Base-by-base conservation (phyloP, 2,329 filamentous ascomycete species). In the Colletotrichum lupini region DNA sequence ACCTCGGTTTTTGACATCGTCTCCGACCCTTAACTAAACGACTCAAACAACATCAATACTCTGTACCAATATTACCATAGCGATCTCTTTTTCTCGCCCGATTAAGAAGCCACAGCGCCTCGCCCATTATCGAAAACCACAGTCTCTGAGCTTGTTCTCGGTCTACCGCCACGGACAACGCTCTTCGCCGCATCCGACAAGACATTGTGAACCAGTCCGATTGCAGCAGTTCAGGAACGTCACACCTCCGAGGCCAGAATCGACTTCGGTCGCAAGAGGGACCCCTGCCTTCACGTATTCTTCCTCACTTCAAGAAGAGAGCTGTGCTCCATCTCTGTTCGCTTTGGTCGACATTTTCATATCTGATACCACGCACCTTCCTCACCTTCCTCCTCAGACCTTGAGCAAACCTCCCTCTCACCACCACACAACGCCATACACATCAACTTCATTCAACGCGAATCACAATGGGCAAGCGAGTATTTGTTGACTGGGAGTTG, bases 401-500 rank as follows among this genome's bases (percentile, higher is more conserved):
- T 6, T 60, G 53, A 60, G 57, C 58, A 64, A 46, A 30, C 24
- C 46, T 46, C 3, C 32, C 11, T 28, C 12, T 56, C 26, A 42
- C 8, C n/a, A 32, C 35, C 24, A 53, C 32, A 30, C 35, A 53
- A 30, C 49, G 53, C 5, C 9, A 55, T 12, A 4, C n/a, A 49
- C 26, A 4, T 6, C 46, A 35, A 28, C 11, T 26, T n/a, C 19
- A 22, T 26, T 37, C 46, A 24, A 28, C 11, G 28, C 6, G 3
- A 37, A 37, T 53, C 52, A 65, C 76, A 61, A 83, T 82, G 78
- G 78, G 76, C 63, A 80, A 78, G 19, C n/a, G 42, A 52, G 94
- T 95, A 82, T 94, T 93, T 82, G 78, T 86, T 55, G 87, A 84
- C 62, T 97, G 95, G 95, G 85, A 89, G 77, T 85, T 97, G 78